phyloP scores from a whole-genome alignment of 169 alveolate species.

The Eimeria falciformis region DNA sequence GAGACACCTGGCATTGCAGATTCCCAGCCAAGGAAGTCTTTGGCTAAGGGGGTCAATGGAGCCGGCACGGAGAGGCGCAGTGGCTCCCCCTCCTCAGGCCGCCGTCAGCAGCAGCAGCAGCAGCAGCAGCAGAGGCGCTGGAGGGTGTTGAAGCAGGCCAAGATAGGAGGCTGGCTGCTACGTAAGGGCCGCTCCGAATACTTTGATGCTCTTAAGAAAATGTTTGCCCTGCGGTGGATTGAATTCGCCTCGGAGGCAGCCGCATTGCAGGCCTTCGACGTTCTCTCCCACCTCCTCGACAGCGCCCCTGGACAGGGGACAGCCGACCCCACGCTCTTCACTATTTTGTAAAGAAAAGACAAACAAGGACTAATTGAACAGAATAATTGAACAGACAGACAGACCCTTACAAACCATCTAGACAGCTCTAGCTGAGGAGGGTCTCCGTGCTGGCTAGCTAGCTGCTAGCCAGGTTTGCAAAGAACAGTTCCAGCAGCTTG shows the following conservation, averaged over 20 bases:
- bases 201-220: not conserved
- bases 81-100: no score
- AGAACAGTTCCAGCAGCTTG: not conserved
- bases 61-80: no score
- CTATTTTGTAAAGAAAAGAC: not conserved
- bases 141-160: not conserved
- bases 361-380: not conserved
- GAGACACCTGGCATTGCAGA: no score
- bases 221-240: conserved; percentile 11
- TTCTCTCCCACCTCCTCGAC: conserved; percentile 5
- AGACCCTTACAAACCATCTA: no score
- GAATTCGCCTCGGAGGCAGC: conserved; percentile 38
- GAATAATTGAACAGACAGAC: not conserved
- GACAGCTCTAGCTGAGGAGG: no score
- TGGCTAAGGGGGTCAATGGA: no score
- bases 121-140: not conserved
- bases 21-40: no score
- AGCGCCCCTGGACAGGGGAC: conserved; percentile 50
- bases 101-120: conserved; percentile 5
- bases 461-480: conserved; percentile 20
- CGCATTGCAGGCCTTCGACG: conserved; percentile 41
- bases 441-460: not conserved
- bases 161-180: conserved; percentile 28
- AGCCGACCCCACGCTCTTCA: not conserved
- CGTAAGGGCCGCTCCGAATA: not conserved